Base-by-base conservation (phyloP, 2,329 filamentous ascomycete species). In the Ceratocystis ficicola region DNA sequence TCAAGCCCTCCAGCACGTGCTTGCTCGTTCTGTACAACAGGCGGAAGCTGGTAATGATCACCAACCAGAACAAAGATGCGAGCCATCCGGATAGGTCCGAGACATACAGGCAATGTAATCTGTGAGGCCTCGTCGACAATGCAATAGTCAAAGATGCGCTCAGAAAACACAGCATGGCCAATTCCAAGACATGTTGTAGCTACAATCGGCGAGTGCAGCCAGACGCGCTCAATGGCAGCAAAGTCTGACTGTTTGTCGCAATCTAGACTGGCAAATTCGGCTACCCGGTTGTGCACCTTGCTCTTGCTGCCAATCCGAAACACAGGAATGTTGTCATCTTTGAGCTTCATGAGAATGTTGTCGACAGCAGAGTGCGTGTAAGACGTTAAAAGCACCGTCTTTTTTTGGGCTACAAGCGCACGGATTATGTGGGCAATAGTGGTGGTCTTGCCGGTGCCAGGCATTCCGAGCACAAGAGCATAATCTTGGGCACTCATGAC, bases 71-170 rank as follows among this genome's bases (percentile, higher is more conserved):
- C 89, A 75, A 99, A 99, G 0, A 88, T 95, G 63, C 84, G 85
- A 4, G 94, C 91, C 84, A 96, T 89, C 10, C 94, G 86, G 70
- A 99, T 95, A 0, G 94, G 94, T 0, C 94, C 94, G 0, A 97
- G 79, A 70, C 94, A 97, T 22, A 96, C 93, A 0, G 94, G 94
- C 22, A 99, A 78, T 0, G 94, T 99, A 73, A 99, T 97, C 72
- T 99, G 94, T 1, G 92, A 96, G 0, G 94, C 94, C 75, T 99
- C 94, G 70, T 99, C 94, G 3, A 99, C 93, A 69, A 99, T 97
- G 73, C 94, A 99, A 73, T 96, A 97, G 75, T 99, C 94, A 70
- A 99, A 99, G 0, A 87, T 85, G 3, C 94, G 87, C 72, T 93
- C 88, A 66, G 84, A 87, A 76, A 99, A 97, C 7, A 99, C 78